phyloP scores from a whole-genome alignment of 164 flowering plant genomes.

The Kingdonia uniflora region DNA sequence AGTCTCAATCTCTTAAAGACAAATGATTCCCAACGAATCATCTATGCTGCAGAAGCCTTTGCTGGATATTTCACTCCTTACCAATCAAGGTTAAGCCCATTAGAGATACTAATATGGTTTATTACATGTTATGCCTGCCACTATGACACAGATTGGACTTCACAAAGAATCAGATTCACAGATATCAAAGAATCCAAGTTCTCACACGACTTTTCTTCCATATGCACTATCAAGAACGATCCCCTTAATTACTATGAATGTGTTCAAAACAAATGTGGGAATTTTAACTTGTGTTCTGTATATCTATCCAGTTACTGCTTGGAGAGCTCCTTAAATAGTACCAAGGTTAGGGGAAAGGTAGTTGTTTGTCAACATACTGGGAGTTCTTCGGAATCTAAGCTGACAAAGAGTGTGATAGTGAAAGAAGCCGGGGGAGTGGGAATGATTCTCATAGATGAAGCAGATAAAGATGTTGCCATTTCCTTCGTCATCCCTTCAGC shows the following conservation, averaged over 20 bases:
- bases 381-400: conserved; percentile 52
- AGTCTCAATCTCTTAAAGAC: conserved; percentile 40
- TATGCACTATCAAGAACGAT: too few species aligned
- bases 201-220: too few species aligned
- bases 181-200: too few species aligned
- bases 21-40: conserved; percentile 38
- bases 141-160: too few species aligned
- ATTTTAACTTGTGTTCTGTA: background rate
- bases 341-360: conserved; percentile 53
- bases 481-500: conserved; percentile 67
- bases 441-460: conserved; percentile 67
- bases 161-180: too few species aligned
- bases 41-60: conserved; percentile 56
- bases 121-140: too few species aligned
- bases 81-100: conserved; percentile 81
- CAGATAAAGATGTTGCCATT: conserved; percentile 55
- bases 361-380: conserved; percentile 65
- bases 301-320: conserved; percentile 45
- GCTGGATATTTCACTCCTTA: conserved; percentile 73
- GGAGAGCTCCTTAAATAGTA: conserved; percentile 59
- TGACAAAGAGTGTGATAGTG: conserved; percentile 50
- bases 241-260: too few species aligned
- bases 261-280: too few species aligned
- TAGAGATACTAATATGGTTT: too few species aligned
- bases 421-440: conserved; percentile 79